These are phyloP conservation scores for Lodderomyces margitis DNA, from an alignment of 1,139 yeast species.

Conservation along the genomic window DNA sequence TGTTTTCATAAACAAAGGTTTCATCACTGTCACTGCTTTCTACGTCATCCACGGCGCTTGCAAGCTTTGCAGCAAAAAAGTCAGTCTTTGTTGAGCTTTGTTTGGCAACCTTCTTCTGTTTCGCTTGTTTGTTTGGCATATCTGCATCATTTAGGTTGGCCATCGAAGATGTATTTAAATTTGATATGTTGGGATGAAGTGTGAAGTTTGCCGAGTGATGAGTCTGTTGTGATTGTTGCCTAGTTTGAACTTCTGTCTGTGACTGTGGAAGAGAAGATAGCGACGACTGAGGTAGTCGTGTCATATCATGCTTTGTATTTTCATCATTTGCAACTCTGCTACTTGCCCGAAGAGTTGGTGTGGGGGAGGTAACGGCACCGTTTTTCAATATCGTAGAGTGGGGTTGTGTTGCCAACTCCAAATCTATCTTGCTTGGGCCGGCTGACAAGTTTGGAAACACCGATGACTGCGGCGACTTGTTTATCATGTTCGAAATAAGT, in stretches of 20 bases:
- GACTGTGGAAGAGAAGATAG: slow-evolving; percentile 1
- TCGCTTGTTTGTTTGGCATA: slow-evolving; percentile 14
- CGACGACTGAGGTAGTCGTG: slow-evolving; percentile 4
- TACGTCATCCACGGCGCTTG: slow-evolving; percentile 90
- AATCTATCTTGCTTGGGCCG: slow-evolving; percentile 5
- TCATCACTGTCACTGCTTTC: slow-evolving; percentile 88
- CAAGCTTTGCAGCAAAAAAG: slow-evolving; percentile 89
- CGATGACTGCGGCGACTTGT: slow-evolving; percentile 32
- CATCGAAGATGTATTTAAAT: slow-evolving; percentile 5
- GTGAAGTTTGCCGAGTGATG: slow-evolving; percentile 10
- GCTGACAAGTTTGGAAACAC: slow-evolving; percentile 23
- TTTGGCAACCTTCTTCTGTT: slow-evolving; percentile 22
- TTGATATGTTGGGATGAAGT: slow-evolving; percentile 15
- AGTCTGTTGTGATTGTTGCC: slow-evolving; percentile 1
- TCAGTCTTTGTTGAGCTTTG: slow-evolving; percentile 69
- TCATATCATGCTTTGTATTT: neutral
- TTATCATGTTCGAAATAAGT: slow-evolving; percentile 34
- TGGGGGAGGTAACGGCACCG: slow-evolving; percentile 5
- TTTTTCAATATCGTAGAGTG: slow-evolving; percentile 5
- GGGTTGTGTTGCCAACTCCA: slow-evolving; percentile 2
- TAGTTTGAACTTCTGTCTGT: slow-evolving; percentile 1
- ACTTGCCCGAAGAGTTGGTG: neutral
- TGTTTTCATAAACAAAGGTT: slow-evolving; percentile 84
- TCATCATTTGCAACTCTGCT: neutral
- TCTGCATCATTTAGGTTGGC: slow-evolving; percentile 7